These are phyloP conservation scores for Barnettozyma californica DNA, from an alignment of 805 yeast species.

Conservation along the genomic window DNA sequence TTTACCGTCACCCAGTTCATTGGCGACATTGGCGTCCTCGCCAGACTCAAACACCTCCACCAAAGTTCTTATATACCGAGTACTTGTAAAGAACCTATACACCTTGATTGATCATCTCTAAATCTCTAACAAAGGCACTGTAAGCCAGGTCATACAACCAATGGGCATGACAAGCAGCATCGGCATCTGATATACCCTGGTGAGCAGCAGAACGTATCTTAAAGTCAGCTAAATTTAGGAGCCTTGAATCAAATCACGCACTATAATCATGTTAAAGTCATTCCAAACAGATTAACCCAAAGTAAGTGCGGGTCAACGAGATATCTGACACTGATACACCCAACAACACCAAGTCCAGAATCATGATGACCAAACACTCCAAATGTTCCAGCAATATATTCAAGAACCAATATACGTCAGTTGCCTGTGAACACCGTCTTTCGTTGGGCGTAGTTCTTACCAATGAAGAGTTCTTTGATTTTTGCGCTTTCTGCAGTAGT, in stretches of 20 bases:
- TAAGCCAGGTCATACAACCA: conserved; percentile 60
- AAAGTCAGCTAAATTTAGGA: conserved; percentile 69
- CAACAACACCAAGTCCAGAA: conserved; percentile 82
- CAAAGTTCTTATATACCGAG: conserved; percentile 61
- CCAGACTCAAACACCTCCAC: conserved; percentile 70
- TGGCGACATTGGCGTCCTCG: conserved; percentile 60
- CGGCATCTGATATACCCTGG: conserved; percentile 62
- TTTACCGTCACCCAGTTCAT: conserved; percentile 49
- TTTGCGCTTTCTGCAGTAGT: background rate
- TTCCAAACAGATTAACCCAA: conserved; percentile 85
- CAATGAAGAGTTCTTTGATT: background rate
- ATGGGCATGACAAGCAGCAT: conserved; percentile 71
- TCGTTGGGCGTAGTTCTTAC: background rate
- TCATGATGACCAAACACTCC: conserved; percentile 77
- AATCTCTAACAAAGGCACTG: conserved; percentile 56
- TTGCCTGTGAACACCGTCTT: conserved; percentile 37
- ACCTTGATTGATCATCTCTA: conserved; percentile 81
- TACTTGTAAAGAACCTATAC: conserved; percentile 66
- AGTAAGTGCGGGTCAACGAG: conserved; percentile 76
- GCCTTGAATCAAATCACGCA: conserved; percentile 59
- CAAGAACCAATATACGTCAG: conserved; percentile 46
- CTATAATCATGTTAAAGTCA: conserved; percentile 55
- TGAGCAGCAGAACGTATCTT: conserved; percentile 65
- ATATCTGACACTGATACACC: conserved; percentile 81
- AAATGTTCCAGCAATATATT: conserved; percentile 84